Conservation (phyloP, 2,329 filamentous ascomycete species). For the Aureobasidium sp. region DNA sequence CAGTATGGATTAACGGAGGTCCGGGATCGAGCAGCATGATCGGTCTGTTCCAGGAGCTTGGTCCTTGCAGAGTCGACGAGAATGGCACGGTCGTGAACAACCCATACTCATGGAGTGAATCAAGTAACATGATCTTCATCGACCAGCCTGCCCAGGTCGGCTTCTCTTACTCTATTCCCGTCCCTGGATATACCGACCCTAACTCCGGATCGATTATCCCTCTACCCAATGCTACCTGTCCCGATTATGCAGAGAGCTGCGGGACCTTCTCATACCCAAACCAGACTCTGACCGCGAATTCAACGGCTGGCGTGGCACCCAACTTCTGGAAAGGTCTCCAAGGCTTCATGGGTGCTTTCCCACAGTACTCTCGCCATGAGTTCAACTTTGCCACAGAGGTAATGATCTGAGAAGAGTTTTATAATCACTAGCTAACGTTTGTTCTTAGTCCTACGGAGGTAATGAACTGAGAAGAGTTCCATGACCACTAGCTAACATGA, state of each 20-base stretch:
- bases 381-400: conserved; percentile 36
- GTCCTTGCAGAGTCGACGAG: conserved; percentile 81
- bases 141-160: conserved; percentile 98
- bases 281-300: conserved; percentile 56
- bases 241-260: conserved; percentile 56
- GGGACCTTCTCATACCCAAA: conserved; percentile 64
- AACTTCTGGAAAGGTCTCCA: conserved; percentile 69
- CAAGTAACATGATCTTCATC: conserved; percentile 96
- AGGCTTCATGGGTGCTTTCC: conserved; percentile 70
- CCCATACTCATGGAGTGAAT: conserved; percentile 98
- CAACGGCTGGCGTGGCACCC: conserved; percentile 59
- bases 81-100: conserved; percentile 79
- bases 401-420: neutral
- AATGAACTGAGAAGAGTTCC: too few relatives aligned
- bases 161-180: conserved; percentile 76
- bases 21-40: conserved; percentile 72
- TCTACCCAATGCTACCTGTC: conserved; percentile 54
- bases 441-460: conserved; percentile 31
- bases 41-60: conserved; percentile 69
- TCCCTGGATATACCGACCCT: conserved; percentile 44
- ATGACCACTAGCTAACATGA: too few relatives aligned
- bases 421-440: neutral
- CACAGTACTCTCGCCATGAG: conserved; percentile 32
- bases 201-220: conserved; percentile 41
- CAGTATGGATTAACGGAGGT: conserved; percentile 74